A percentile compares a stretch with the other conserved stretches of the same genome.
Conservation (phyloP, 2,329 filamentous ascomycete genomes). For the Biscogniauxia sp. region DNA sequence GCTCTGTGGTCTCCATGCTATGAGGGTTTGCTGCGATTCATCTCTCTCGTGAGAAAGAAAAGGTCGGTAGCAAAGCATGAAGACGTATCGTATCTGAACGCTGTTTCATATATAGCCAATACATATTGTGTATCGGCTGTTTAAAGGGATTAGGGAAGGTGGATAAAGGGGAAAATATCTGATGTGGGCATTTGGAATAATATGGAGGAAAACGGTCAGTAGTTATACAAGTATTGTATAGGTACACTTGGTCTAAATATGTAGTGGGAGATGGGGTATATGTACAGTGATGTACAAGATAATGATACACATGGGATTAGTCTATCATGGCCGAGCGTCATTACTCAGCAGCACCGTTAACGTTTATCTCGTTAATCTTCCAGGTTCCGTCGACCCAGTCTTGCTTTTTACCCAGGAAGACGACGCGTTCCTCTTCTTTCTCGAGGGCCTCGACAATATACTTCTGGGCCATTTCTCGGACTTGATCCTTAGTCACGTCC, state of each 20-base stretch:
- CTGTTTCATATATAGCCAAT: constrained; percentile 24
- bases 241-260: constrained; percentile 22
- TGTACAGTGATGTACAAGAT: constrained; percentile 34
- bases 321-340: neutral
- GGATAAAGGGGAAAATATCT: neutral
- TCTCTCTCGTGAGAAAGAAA: constrained; percentile 19
- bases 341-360: constrained; percentile 39
- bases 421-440: constrained; percentile 58
- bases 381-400: constrained; percentile 73
- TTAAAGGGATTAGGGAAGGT: neutral
- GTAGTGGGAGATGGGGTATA: constrained; percentile 37
- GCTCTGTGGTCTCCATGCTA: constrained; percentile 59
- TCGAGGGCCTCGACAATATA: constrained; percentile 71
- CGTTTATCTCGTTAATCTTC: constrained; percentile 74
- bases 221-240: constrained; percentile 8
- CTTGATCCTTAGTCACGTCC: constrained; percentile 78
- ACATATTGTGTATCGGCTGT: too few relatives aligned
- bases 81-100: constrained; percentile 68
- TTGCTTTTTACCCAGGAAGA: constrained; percentile 81
- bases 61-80: constrained; percentile 38
- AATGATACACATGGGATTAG: constrained; percentile 19
- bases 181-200: neutral
- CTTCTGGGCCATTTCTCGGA: constrained; percentile 76
- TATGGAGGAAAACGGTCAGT: neutral
- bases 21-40: constrained; percentile 19